Base-by-base conservation (phyloP, 2,329 filamentous ascomycete genomes). In the Grosmannia huntii region DNA sequence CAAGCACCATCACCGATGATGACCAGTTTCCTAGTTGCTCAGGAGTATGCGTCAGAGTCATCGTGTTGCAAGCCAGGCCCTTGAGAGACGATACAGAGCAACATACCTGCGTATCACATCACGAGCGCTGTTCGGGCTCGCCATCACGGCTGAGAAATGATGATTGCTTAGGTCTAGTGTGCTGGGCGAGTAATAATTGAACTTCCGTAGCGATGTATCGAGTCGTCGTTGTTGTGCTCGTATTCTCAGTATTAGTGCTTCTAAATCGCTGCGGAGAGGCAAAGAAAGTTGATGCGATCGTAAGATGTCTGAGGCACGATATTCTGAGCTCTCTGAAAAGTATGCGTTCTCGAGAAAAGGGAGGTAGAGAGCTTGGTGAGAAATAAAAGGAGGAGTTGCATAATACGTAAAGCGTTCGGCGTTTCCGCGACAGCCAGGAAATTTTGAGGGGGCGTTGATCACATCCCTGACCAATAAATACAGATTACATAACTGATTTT, bases 1-100 rank as follows among this genome's bases (percentile, higher is more conserved):
- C 94, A 99, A 65, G 94, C 94, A 77, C 94, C 94, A 57, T 96
- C 91, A 62, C 91, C 91, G 67, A 96, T 96, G 66, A 96, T 96
- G 68, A 96, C 91, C 69, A 96, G 80, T 76, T 96, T 96, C 78
- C 91, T 96, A 21, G n/a, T 9, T 28, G 9, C 48, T n/a, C 46
- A 46, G 33, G 21, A 46, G 28, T 46, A 48, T 11, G 27, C 19
- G 21, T 25, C 28, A 53, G 52, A 12, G 14, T 11, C 16, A 9
- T 36, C 16, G 10, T 36, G 16, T 11, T 21, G 5, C 16, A 12
- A 33, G 28, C 2, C 19, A 6, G 21, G 9, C 27, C n/a, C 16
- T 28, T 12, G 3, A 9, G 19, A 38, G 10, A 14, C n/a, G 12
- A 6, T 44, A 25, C 12, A 48, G 0, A 25, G 12, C 2, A 1